Percentiles rank a stretch among this genome's conserved stretches.
These are phyloP conservation scores for Metschnikowia similis DNA, from an alignment of 805 yeast genomes.

Conservation along the genomic window DNA sequence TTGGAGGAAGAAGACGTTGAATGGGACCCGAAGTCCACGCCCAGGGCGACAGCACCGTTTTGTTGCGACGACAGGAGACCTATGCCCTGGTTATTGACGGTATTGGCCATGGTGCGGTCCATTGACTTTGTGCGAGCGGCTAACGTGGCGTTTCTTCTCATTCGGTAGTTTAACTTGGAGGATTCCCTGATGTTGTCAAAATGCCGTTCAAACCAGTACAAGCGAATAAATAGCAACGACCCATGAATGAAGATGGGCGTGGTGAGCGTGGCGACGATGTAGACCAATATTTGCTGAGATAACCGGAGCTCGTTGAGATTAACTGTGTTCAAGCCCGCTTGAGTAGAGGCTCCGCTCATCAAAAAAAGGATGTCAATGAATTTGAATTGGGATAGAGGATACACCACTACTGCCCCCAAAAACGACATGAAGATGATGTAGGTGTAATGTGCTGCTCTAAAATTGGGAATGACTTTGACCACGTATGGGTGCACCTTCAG, in stretches of 20 bases:
- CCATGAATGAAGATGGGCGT: constrained; percentile 91
- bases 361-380: constrained; percentile 82
- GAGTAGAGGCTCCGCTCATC: constrained; percentile 75
- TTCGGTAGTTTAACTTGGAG: constrained; percentile 73
- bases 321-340: constrained; percentile 86
- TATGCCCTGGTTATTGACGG: constrained; percentile 32
- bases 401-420: constrained; percentile 69
- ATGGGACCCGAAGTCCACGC: background rate
- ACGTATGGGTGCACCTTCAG: constrained; percentile 39
- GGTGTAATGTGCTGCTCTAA: constrained; percentile 64
- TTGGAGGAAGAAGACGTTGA: constrained; percentile 12
- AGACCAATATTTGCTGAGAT: constrained; percentile 79
- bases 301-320: constrained; percentile 58
- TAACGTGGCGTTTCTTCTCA: constrained; percentile 76
- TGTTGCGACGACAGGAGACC: constrained; percentile 7
- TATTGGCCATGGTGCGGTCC: constrained; percentile 25
- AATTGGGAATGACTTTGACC: constrained; percentile 45
- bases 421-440: constrained; percentile 61
- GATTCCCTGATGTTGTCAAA: constrained; percentile 76
- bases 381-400: constrained; percentile 59
- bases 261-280: constrained; percentile 57
- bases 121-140: constrained; percentile 45
- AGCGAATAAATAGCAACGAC: constrained; percentile 65
- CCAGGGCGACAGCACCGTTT: background rate
- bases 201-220: constrained; percentile 85